These are phyloP conservation scores for Sporothrix curviconia DNA, from an alignment of 2,329 filamentous ascomycete genomes.

Conservation along the genomic window DNA sequence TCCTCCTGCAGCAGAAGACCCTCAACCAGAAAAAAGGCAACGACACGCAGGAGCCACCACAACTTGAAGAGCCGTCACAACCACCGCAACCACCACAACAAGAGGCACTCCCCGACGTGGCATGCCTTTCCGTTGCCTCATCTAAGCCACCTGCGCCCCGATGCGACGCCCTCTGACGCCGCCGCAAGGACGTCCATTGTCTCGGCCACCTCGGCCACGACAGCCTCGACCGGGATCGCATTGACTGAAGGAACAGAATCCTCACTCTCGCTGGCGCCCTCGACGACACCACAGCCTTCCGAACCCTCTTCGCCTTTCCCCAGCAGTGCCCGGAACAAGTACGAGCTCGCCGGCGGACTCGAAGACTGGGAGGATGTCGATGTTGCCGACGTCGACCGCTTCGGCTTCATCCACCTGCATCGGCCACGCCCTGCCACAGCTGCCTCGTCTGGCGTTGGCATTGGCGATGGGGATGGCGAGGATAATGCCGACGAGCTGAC, in stretches of 20 bases:
- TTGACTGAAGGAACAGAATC: conserved; percentile 9
- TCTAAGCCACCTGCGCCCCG: neutral
- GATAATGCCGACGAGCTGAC: conserved; percentile 39
- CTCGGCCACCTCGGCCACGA: conserved; percentile 8
- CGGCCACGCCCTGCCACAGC: conserved; percentile 34
- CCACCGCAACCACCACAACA: neutral
- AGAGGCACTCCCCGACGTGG: neutral
- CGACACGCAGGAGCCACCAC: neutral
- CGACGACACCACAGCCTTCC: neutral
- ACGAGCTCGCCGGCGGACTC: conserved; percentile 51
- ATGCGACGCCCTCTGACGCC: neutral
- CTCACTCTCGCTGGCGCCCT: neutral
- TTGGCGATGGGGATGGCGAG: conserved; percentile 34
- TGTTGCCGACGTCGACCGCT: conserved; percentile 57
- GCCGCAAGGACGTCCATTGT: neutral
- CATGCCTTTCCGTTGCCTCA: neutral
- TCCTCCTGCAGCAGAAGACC: neutral
- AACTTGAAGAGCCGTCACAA: neutral
- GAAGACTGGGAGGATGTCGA: conserved; percentile 63
- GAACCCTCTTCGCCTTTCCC: neutral
- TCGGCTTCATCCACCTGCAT: conserved; percentile 56
- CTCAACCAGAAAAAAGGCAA: neutral
- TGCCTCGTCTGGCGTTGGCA: neutral
- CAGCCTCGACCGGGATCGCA: neutral
- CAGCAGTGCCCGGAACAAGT: conserved; percentile 28